Base-by-base conservation (phyloP, 192 early-diverging fungal species). In the Spinellus fusiger region DNA sequence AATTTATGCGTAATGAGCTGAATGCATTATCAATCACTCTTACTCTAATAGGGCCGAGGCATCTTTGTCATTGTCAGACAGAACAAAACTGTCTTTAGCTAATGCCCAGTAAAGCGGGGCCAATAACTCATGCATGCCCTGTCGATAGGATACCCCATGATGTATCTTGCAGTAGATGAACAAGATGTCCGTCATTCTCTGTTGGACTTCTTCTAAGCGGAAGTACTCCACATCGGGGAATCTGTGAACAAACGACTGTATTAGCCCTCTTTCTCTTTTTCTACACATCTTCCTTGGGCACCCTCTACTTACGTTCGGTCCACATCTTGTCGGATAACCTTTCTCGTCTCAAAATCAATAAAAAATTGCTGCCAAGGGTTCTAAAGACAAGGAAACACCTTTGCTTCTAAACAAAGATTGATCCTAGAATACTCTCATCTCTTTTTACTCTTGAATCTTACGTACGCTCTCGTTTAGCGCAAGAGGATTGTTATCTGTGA, bases 71-170 rank as follows among this genome's bases (percentile, higher is more conserved):
- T 28, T 8, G 25, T 67, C 27, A 47, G 35, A 35, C 28, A 56
- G 49, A 56, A 77, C 78, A 15, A 84, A 27, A 56, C 78, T 75
- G 56, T 98, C 95, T 5, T 66, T 46, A 23, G 93, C 80, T 20
- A 98, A 84, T 0, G 88, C 85, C 73, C 85, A 72, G 16, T 91
- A 82, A 18, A 96, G 74, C 20, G 91, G 89, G 0, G 92, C 95
- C 13, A 94, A 68, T 25, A 98, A 62, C 70, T 98, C 96, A 65
- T 98, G 96, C 96, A 98, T 98, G 27, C 96, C 96, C 69, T 98
- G 96, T 37, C 96, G 83, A 74, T 98, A 98, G 16, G 88, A 87
- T n/a, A 96, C 80, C 29, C 85, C 86, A 13, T 80, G 76, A 63
- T 98, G 87, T 67, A 93, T 77, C 65, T 94, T 93, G 72, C 89